Evolutionary conservation across 2,329 filamentous ascomycete species (phyloP), one percentile per base, ranked within the genome.

Genomic region (Alternaria infectoria): DNA sequence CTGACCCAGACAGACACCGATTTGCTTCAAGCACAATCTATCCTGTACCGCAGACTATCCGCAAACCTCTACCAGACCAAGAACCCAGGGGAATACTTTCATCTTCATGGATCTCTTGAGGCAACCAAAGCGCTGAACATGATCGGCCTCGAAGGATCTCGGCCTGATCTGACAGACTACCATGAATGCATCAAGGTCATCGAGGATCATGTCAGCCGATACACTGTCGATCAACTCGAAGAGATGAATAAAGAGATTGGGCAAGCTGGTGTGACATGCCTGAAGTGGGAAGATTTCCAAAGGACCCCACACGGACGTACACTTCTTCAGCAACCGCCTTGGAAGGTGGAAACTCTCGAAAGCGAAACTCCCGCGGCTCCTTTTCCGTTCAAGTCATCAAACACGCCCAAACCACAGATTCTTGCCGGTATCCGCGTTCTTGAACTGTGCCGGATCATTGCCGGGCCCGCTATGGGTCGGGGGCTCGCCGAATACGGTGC

Each of bases 401-500:
- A 11, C 13, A 57, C 73, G 62, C 77, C 71, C 15, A 79, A 77
- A 59, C 72, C 78, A 49, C 72, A 80, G 47, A 77, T 69, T 70
- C 88, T 81, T 62, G 83, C 73, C 7, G 91, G 91, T 0, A 84
- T 93, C 75, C 90, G 90, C 67, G 90, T 93, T 6, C 84, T 93
- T 6, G 91, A 94, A 74, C 81, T 93, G 28, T 91, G 90, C 73
- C 88, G 91, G 44, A 89, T 93, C 71, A 92, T 93, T 66, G 91
- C 91, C 4, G 91, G 90, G 0, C 91, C 91, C n/a, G 87, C 89
- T 5, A 89, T 93, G 68, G 88, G 88, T 4, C 87, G 90, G 28
- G 89, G 89, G 2, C 84, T 93, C 0, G 90, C 89, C n/a, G 91
- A 92, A 65, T 90, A 93, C 73, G 91, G 91, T 3, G 91, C 91